phyloP scores from a whole-genome alignment of 2,329 filamentous ascomycete species.

The Lasiodiplodia citricola region DNA sequence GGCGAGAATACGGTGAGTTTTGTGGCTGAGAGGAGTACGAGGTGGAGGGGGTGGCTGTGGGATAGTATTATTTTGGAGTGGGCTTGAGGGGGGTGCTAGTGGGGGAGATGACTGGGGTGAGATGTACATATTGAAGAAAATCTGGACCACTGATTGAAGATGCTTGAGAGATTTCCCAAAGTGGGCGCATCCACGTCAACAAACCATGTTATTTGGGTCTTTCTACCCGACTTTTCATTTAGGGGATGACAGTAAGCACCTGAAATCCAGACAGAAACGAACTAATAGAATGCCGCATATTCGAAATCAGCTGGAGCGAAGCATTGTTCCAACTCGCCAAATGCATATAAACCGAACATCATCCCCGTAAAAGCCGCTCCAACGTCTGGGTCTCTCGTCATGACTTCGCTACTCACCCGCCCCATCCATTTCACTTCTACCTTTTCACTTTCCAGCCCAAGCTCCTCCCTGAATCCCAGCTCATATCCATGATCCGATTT shows the following conservation, averaged over 20 bases:
- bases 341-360: conserved; percentile 55
- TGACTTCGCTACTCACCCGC: conserved; percentile 37
- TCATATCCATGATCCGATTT: conserved; percentile 36
- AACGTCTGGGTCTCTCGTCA: conserved; percentile 45
- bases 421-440: conserved; percentile 36
- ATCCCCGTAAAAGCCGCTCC: conserved; percentile 52
- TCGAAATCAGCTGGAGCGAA: conserved; percentile 50
- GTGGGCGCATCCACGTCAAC: too few relatives aligned
- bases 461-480: conserved; percentile 35
- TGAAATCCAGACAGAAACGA: not conserved
- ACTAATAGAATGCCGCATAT: conserved; percentile 32
- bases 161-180: not conserved
- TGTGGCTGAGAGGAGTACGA: conserved; percentile 40
- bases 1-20: conserved; percentile 47
- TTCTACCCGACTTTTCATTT: too few relatives aligned
- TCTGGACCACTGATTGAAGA: not conserved
- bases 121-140: not conserved
- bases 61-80: conserved; percentile 49
- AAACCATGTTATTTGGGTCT: too few relatives aligned
- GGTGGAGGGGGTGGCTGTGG: conserved; percentile 52
- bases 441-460: conserved; percentile 25
- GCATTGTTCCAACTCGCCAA: conserved; percentile 48
- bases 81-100: not conserved
- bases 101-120: not conserved
- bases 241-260: too few relatives aligned